phyloP scores from a whole-genome alignment of 2,329 filamentous ascomycete species.

The Colletotrichum lindemuthianum region DNA sequence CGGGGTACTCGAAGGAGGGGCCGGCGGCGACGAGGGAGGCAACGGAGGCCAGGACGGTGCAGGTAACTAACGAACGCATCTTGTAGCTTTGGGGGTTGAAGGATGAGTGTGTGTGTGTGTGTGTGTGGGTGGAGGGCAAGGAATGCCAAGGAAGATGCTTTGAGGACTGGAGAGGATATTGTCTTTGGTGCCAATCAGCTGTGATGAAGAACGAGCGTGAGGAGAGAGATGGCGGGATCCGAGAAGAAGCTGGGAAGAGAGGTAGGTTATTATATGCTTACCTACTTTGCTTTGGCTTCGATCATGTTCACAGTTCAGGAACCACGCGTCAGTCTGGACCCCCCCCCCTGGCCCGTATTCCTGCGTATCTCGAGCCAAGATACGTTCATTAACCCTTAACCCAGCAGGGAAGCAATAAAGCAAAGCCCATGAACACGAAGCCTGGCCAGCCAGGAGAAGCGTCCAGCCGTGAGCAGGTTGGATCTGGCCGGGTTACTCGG shows the following conservation, averaged over 20 bases:
- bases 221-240: not conserved
- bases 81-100: conserved; percentile 12
- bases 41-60: conserved; percentile 31
- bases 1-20: conserved; percentile 30
- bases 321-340: conserved; percentile 14
- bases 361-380: not conserved
- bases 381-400: not conserved
- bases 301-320: conserved; percentile 1
- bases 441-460: not conserved
- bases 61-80: conserved; percentile 35
- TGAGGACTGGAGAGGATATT: conserved; percentile 18
- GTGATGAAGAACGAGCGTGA: conserved; percentile 23
- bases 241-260: not conserved
- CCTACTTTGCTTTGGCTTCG: not conserved
- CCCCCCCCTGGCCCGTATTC: not conserved
- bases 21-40: conserved; percentile 25
- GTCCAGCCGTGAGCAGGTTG: not conserved
- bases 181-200: conserved; percentile 28
- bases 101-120: not conserved
- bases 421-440: not conserved
- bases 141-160: conserved; percentile 10
- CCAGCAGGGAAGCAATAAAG: not conserved
- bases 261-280: conserved; percentile 25
- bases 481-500: conserved; percentile 23
- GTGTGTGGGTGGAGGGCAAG: not conserved